Conservation (phyloP, 2,329 filamentous ascomycete genomes). For the Macrophomina tecta region DNA sequence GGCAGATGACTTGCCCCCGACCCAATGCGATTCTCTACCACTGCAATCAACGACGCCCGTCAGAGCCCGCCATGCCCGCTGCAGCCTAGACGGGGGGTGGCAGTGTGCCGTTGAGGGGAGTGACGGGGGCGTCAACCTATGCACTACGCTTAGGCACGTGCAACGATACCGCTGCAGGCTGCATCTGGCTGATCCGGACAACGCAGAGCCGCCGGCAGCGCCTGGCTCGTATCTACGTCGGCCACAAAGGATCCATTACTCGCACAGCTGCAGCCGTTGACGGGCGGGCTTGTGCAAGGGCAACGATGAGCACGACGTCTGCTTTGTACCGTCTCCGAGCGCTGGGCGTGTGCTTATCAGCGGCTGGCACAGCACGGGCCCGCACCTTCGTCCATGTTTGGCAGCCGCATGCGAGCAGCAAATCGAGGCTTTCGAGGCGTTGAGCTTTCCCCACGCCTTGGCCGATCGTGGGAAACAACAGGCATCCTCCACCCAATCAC, state of each 20-base stretch:
- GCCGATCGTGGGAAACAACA: slow-evolving; percentile 19
- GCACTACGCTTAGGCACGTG: not conserved
- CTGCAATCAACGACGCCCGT: not conserved
- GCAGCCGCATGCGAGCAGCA: slow-evolving; percentile 24
- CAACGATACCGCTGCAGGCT: not conserved
- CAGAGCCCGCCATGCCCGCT: no score
- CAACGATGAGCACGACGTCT: slow-evolving; percentile 6
- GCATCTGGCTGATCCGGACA: not conserved
- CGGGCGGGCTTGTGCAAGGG: not conserved
- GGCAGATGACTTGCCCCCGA: not conserved
- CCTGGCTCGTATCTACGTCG: slow-evolving; percentile 7
- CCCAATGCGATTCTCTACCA: not conserved
- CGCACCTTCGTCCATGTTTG: not conserved
- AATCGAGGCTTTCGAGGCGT: slow-evolving; percentile 5
- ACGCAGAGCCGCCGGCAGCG: not conserved
- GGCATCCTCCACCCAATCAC: slow-evolving; percentile 3
- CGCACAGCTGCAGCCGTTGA: not conserved
- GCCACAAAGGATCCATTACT: not conserved
- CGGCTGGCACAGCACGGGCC: slow-evolving; percentile 16
- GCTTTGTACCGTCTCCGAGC: not conserved
- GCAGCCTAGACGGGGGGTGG: not conserved
- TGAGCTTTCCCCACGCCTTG: slow-evolving; percentile 18
- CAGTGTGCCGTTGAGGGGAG: not conserved
- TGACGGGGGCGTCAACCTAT: not conserved
- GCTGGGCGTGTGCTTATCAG: slow-evolving; percentile 11